Evolutionary conservation across 2,329 filamentous ascomycete genomes (phyloP), one percentile per base, ranked within the genome.

Genomic region (Ophiosphaerella herpotricha): DNA sequence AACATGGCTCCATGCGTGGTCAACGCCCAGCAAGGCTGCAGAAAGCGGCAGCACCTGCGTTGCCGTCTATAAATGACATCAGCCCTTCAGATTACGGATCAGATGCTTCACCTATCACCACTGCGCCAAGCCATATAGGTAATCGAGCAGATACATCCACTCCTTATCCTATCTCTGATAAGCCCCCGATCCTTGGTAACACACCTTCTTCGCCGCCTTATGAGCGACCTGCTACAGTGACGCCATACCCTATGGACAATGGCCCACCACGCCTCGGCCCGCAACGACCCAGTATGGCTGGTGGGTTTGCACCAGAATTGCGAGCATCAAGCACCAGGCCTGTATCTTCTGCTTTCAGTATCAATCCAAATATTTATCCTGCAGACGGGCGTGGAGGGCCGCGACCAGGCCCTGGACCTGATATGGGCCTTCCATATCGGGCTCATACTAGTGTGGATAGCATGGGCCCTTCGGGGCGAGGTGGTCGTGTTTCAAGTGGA

Each of bases 161-260:
- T 24, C 77, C 76, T 14, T 78, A 78, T 51, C 76, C 76, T 13
- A 56, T 75, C 2, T 75, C 74, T 14, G 74, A 78, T 50, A 66
- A 75, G 38, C 75, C 76, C 34, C 73, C 75, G 4, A 54, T 63
- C 58, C 44, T 67, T 16, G 48, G 51, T 16, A 50, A 42, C 14
- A 41, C 52, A n/a, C 65, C 54, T 26, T 52, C 50, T n/a, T 52
- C 64, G 11, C 56, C 61, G 37, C 71, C 67, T 36, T 68, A 66
- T 13, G 68, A 73, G 14, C 68, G 74, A 24, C 78, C 83, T 31
- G 73, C 83, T 13, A 81, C 85, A 8, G 78, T 82, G 18, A 85
- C 85, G 1, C 88, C 88, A 1, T 91, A 91, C 61, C 88, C 88
- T 0, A 80, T 86, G 42, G 87, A 89, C 57, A 85, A 89, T 57